Evolutionary conservation across 768 basidiomycete species (phyloP), one percentile per base, ranked within the genome.

Genomic region (Vararia minispora): DNA sequence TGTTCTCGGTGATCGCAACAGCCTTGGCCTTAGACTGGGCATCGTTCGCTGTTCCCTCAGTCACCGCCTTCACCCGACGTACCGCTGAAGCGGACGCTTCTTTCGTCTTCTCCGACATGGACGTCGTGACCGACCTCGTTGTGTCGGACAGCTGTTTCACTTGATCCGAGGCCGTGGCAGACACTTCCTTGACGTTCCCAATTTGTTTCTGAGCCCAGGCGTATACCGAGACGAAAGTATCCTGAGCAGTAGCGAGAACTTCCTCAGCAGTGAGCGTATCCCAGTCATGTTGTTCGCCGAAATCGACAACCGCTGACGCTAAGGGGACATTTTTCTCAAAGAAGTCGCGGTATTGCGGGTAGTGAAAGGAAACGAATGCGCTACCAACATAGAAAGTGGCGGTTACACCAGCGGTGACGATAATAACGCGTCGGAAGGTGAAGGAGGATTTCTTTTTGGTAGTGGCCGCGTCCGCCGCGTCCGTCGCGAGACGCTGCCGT

Each of bases 371-470:
- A 41, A 77, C 62, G 58, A 85, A 82, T 7, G 80, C 73, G 58
- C 88, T 88, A 35, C 79, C 76, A 42, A 79, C 62, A 67, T 91
- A 94, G 65, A 90, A 89, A 13, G 78, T 75, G 33, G 79, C 74
- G 13, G 75, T 74, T 16, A 76, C 67, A 8, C 74, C 68, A 29
- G 79, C 60, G 12, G 85, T 78, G 38, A 81, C 76, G 58, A 79
- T 64, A 23, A 92, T 54, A 36, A 88, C 59, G 36, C 62, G 67
- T 40, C 76, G 71, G 32, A 86, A 59, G 38, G 76, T 41, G 34
- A 60, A 57, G 44, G 62, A 72, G 55, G 71, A 70, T 58, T 74
- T 76, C 54, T 68, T 68, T 6, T 72, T 68, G 7, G 50, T 21
- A 11, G 47, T 37, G 25, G 55, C 42, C 46, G 54, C 36, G 2